Base-by-base conservation (phyloP, 2,329 filamentous ascomycete species). In the Zopfia rhizophila region DNA sequence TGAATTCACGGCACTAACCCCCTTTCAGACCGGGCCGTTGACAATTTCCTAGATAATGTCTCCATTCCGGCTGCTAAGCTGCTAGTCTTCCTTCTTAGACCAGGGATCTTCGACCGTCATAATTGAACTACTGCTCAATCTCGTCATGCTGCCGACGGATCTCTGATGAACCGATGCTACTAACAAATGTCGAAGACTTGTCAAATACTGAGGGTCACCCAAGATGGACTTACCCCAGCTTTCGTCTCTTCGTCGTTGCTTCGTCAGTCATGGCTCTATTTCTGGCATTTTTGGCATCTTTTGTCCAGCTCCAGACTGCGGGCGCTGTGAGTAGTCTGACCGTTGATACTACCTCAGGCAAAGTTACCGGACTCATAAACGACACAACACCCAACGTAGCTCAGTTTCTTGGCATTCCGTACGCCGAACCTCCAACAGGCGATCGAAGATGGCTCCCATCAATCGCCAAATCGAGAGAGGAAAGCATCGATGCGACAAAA, bases 401-500 rank as follows among this genome's bases (percentile, higher is more conserved):
- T 6, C 64, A 73, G 43, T 73, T 71, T 46, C 62, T 69, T n/a
- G 61, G 65, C 14, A 63, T 75, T 5, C 72, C 72, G 2, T 75
- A 61, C 43, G 70, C 70, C 12, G 64, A 72, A 55, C 60, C 61
- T 14, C 70, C 70, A 2, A 38, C 68, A 7, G 65, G 65, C 14
- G 40, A 55, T 19, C 55, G 58, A 23, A 58, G 69, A 24, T 72
- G 66, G 69, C 51, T 71, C 14, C 69, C 70, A 7, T 54, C 70
- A 3, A 40, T 50, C 4, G 38, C 48, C 7, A 66, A 65, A 38
- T 29, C 45, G 2, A 56, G 47, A 35, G 51, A 42, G 5, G 31
- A 37, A 6, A 52, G 49, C 17, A 61, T 68, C 40, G 42, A 73
- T 53, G 52, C 61, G 16, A 61, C 58, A 14, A 53, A 41, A 21